Evolutionary conservation across 306 rosid species (phyloP), one percentile per base, ranked within the genome.

Genomic region (Casuarina equisetifolia): DNA sequence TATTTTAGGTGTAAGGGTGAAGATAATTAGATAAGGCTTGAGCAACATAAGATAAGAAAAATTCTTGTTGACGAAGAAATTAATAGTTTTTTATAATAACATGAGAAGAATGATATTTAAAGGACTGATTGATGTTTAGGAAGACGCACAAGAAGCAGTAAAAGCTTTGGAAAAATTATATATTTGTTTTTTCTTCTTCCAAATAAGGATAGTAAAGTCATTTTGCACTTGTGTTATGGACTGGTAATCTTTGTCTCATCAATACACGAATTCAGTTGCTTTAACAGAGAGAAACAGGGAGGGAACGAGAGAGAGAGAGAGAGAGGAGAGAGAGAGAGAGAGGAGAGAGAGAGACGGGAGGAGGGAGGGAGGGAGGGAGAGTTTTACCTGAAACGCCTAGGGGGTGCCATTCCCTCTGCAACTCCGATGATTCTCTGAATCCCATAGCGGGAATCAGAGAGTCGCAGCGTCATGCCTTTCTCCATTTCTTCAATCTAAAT

Each of bases 161-260:
- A 49, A 64, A 45, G 36, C 8, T 4, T 35, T 17, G 46, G 48
- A 40, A 3, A 54, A 38, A 7, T 32, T 40, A 10, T n/a, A 42
- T 55, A 32, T 2, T 43, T 10, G n/a, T 8, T 2, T 43, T 10
- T 35, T 8, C 45, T 44, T 85, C 74, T 85, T 75, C 5, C 7
- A 44, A 50, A 16, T 0, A 64, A 76, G 86, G 83, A 19, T 39
- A 83, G 55, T 11, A 71, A 5, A 46, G 88, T 81, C 70, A 84
- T 82, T 25, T 77, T 40, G 15, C 0, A 4, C 3, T 25, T 19
- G 5, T 19, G 50, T 66, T 10, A 57, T 77, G 73, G 35, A 53
- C 75, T 67, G 86, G 57, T 82, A 73, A 44, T 52, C 61, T 80
- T 80, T 80, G 84, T 85, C 83, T 48, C 79, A 40, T 72, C 7